phyloP scores from a whole-genome alignment of 768 basidiomycete species.

The Suillus ampliporus region DNA sequence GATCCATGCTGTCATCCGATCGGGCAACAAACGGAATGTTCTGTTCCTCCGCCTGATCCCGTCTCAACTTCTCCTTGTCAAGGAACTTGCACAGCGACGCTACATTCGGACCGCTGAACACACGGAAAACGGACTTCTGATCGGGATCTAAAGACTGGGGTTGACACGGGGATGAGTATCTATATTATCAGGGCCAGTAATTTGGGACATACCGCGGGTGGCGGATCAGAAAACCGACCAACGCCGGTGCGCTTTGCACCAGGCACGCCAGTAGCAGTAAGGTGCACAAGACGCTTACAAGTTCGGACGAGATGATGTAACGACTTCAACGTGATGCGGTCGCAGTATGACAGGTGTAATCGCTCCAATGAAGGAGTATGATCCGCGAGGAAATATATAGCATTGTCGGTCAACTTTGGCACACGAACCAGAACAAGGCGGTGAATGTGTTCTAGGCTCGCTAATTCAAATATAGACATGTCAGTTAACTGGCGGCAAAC shows the following conservation, averaged over 20 bases:
- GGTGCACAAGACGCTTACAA: constrained; percentile 66
- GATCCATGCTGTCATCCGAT: constrained; percentile 66
- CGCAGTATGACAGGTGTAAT: constrained; percentile 88
- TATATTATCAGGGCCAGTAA: constrained; percentile 1
- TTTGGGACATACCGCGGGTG: constrained; percentile 58
- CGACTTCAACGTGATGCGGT: constrained; percentile 76
- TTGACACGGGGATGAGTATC: not conserved
- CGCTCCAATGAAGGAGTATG: constrained; percentile 73
- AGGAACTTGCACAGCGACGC: constrained; percentile 66
- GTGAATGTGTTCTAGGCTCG: constrained; percentile 68
- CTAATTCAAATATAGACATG: constrained; percentile 81
- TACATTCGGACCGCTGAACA: constrained; percentile 77
- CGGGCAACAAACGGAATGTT: constrained; percentile 65
- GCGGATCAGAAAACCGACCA: constrained; percentile 74
- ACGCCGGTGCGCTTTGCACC: constrained; percentile 73
- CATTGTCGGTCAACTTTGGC: constrained; percentile 83
- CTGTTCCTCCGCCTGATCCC: constrained; percentile 59
- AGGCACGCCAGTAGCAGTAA: constrained; percentile 81
- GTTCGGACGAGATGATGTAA: constrained; percentile 71
- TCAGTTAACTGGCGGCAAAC: constrained; percentile 88
- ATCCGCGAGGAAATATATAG: constrained; percentile 77
- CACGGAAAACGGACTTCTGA: constrained; percentile 76
- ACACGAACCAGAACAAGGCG: constrained; percentile 84
- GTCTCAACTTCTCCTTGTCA: constrained; percentile 68
- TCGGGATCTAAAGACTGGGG: constrained; percentile 65